Conservation (phyloP, 2,329 filamentous ascomycete genomes). For the Xylariales sp. region DNA sequence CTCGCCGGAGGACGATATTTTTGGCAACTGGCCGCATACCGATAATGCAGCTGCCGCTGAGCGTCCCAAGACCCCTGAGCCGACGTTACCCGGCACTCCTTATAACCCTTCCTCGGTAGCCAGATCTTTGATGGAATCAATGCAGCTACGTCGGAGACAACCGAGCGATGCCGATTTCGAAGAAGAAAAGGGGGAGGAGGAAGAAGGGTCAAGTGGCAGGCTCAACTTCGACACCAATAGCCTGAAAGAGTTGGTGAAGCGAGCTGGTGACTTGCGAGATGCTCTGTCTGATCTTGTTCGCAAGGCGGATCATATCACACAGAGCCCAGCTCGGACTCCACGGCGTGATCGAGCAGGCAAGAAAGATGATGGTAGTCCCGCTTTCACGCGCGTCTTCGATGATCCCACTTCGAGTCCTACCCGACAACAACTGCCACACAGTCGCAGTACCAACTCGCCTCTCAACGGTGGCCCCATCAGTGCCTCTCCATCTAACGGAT, state of each 20-base stretch:
- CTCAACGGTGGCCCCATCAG: slow-evolving; percentile 46
- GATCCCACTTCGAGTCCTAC: slow-evolving; percentile 55
- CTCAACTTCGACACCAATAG: slow-evolving; percentile 67
- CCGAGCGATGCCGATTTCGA: slow-evolving; percentile 33
- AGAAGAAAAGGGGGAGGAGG: slow-evolving; percentile 26
- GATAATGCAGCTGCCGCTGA: slow-evolving; percentile 32
- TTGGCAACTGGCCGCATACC: slow-evolving; percentile 45
- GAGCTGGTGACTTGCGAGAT: slow-evolving; percentile 56
- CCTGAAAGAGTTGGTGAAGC: slow-evolving; percentile 60
- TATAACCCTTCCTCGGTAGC: slow-evolving; percentile 46
- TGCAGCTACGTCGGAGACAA: slow-evolving; percentile 50
- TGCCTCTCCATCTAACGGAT: slow-evolving; percentile 44
- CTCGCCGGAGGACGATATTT: slow-evolving; percentile 62
- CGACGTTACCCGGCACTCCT: slow-evolving; percentile 26
- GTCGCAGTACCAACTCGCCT: slow-evolving; percentile 49
- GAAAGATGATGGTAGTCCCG: slow-evolving; percentile 55
- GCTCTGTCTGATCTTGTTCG: slow-evolving; percentile 56
- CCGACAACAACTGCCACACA: slow-evolving; percentile 44
- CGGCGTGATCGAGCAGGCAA: slow-evolving; percentile 37
- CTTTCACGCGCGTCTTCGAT: slow-evolving; percentile 62
- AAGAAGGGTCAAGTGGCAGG: slow-evolving; percentile 40
- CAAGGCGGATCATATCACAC: slow-evolving; percentile 52
- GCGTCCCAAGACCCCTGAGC: slow-evolving; percentile 37
- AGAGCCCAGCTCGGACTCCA: slow-evolving; percentile 50
- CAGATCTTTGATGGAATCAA: slow-evolving; percentile 59